A percentile compares a stretch with the other conserved stretches of the same genome.
Conservation (phyloP, 192 early-diverging fungal species). For the Linnemannia zychae region DNA sequence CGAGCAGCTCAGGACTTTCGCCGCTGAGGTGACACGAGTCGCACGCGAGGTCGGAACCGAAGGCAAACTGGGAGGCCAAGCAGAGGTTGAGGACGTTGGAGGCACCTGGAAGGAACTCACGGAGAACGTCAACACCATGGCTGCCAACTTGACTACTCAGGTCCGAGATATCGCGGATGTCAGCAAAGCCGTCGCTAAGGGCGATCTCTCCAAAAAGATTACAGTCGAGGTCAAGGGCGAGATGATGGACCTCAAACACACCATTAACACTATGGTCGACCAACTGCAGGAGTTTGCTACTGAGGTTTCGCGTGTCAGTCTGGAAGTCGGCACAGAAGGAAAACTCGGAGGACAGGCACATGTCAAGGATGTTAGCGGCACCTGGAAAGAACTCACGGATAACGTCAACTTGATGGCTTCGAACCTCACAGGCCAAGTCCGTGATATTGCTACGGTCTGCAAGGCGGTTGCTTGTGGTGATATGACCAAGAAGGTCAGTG, state of each 20-base stretch:
- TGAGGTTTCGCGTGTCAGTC: conserved; percentile 67
- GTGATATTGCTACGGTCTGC: conserved; percentile 68
- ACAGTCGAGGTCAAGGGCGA: conserved; percentile 66
- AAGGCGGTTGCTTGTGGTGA: conserved; percentile 68
- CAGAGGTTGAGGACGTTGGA: conserved; percentile 67
- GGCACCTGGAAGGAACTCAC: conserved; percentile 83
- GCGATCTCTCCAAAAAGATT: conserved; percentile 68
- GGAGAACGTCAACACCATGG: conserved; percentile 79
- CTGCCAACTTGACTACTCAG: neutral
- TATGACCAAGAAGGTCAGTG: conserved; percentile 62
- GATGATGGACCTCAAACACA: conserved; percentile 66
- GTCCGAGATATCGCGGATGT: conserved; percentile 67
- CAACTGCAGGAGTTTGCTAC: conserved; percentile 66
- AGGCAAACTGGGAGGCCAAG: conserved; percentile 78
- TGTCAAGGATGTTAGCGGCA: conserved; percentile 64
- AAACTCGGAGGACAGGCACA: conserved; percentile 66
- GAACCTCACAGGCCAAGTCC: conserved; percentile 68
- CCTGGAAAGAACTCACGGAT: conserved; percentile 70
- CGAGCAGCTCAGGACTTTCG: too few relatives aligned
- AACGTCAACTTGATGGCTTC: conserved; percentile 71
- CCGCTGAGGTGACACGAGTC: too few relatives aligned
- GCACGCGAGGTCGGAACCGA: too few relatives aligned
- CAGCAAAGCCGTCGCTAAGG: conserved; percentile 68
- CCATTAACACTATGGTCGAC: conserved; percentile 72
- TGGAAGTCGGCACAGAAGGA: conserved; percentile 69